Evolutionary conservation across 2,329 filamentous ascomycete genomes (phyloP).

Genomic region (Conoideocrella luteorostrata): DNA sequence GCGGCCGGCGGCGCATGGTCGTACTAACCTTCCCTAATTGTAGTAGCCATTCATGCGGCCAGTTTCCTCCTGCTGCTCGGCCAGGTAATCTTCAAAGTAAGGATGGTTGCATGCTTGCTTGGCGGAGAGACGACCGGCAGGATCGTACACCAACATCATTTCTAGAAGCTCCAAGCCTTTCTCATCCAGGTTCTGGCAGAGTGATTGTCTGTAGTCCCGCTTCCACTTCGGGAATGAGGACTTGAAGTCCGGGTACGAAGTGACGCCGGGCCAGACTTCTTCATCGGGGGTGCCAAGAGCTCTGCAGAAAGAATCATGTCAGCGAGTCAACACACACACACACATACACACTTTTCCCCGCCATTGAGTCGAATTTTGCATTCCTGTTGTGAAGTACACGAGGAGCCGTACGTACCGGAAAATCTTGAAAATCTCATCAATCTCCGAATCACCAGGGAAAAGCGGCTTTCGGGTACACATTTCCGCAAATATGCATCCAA

Average conservation of each 20-base stretch:
- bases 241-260: constrained; percentile 93
- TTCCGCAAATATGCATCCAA: constrained; percentile 90
- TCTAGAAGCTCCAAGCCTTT: constrained; percentile 62
- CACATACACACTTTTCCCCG: too few relatives aligned
- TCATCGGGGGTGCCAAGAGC: constrained; percentile 80
- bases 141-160: constrained; percentile 77
- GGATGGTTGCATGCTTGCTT: constrained; percentile 81
- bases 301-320: constrained; percentile 29
- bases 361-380: too few relatives aligned
- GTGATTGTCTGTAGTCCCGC: constrained; percentile 56
- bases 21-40: constrained; percentile 23
- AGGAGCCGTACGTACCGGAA: constrained; percentile 58
- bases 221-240: constrained; percentile 87
- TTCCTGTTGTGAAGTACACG: not conserved
- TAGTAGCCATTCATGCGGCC: constrained; percentile 29
- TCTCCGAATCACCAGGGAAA: constrained; percentile 80
- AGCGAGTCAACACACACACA: not conserved
- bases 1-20: constrained; percentile 17
- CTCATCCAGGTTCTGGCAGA: constrained; percentile 70
- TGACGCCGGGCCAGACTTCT: constrained; percentile 80
- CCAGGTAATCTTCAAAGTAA: constrained; percentile 57
- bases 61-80: constrained; percentile 21
- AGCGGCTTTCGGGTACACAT: constrained; percentile 93
- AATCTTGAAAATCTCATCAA: constrained; percentile 40
- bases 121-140: constrained; percentile 77